phyloP scores from a whole-genome alignment of 169 alveolate species.

The Plasmodium gonderi region DNA sequence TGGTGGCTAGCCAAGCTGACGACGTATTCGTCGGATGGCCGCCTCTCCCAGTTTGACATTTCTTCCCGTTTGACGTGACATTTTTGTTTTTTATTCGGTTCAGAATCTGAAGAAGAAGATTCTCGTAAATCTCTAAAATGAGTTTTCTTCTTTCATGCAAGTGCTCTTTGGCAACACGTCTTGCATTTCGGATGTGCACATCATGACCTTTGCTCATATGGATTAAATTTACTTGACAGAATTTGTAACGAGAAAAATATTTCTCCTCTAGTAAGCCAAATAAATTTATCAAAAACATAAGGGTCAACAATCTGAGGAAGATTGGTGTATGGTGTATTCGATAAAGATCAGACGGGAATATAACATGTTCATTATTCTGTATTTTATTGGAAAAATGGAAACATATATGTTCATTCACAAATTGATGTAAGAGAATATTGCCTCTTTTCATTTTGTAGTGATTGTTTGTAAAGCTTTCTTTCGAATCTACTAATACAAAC shows the following conservation, averaged over 20 bases:
- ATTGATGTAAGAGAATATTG: slow-evolving; percentile 1
- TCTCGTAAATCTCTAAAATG: not conserved
- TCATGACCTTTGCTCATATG: not conserved
- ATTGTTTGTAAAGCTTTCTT: slow-evolving; percentile 34
- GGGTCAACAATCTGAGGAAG: slow-evolving; percentile 24
- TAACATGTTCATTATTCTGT: slow-evolving; percentile 1
- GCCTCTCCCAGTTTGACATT: too few species aligned
- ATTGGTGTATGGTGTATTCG: slow-evolving; percentile 15
- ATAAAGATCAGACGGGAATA: slow-evolving; percentile 10
- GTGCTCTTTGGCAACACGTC: not conserved
- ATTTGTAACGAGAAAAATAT: not conserved
- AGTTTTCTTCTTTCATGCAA: not conserved
- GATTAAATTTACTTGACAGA: not conserved
- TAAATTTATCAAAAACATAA: slow-evolving; percentile 34
- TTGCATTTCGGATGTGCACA: not conserved
- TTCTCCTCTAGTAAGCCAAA: slow-evolving; percentile 17
- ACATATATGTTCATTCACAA: slow-evolving; percentile 33
- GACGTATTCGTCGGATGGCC: too few species aligned
- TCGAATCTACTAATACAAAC: slow-evolving; percentile 3
- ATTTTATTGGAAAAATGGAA: not conserved
- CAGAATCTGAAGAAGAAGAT: not conserved
- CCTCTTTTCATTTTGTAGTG: slow-evolving; percentile 32
- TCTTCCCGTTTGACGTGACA: not conserved
- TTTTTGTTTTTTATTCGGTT: not conserved
- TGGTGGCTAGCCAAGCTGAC: too few species aligned